These are phyloP conservation scores for Pythium biforme DNA, from an alignment of 352 stramenopile species.

Conservation along the genomic window DNA sequence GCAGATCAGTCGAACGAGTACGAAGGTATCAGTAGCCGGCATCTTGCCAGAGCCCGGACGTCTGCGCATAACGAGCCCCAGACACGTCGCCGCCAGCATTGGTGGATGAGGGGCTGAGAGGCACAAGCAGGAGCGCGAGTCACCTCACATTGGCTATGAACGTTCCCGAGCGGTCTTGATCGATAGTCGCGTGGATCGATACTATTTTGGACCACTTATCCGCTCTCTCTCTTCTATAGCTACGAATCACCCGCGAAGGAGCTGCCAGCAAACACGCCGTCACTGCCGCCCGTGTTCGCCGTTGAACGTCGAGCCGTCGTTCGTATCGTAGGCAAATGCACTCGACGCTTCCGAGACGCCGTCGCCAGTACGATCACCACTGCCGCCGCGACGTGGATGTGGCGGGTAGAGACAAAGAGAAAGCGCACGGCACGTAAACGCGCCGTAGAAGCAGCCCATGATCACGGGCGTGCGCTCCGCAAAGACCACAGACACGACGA, in stretches of 20 bases:
- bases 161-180: too few relatives aligned
- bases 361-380: not conserved
- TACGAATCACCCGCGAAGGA: constrained; percentile 6
- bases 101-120: too few relatives aligned
- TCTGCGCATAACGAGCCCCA: too few relatives aligned
- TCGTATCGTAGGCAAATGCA: not conserved
- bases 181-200: too few relatives aligned
- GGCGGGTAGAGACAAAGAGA: not conserved
- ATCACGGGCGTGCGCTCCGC: not conserved
- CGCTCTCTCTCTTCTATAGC: not conserved
- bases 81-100: too few relatives aligned
- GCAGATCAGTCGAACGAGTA: too few relatives aligned
- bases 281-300: constrained; percentile 10
- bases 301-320: constrained; percentile 2
- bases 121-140: too few relatives aligned
- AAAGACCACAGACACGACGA: not conserved
- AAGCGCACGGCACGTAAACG: not conserved
- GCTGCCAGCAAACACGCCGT: not conserved
- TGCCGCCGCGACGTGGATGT: not conserved
- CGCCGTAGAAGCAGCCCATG: not conserved
- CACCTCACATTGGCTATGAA: too few relatives aligned
- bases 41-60: too few relatives aligned
- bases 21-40: too few relatives aligned
- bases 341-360: not conserved
- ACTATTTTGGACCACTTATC: not conserved